Evolutionary conservation across 2,329 filamentous ascomycete species (phyloP).

Genomic region (Eutypa lata): DNA sequence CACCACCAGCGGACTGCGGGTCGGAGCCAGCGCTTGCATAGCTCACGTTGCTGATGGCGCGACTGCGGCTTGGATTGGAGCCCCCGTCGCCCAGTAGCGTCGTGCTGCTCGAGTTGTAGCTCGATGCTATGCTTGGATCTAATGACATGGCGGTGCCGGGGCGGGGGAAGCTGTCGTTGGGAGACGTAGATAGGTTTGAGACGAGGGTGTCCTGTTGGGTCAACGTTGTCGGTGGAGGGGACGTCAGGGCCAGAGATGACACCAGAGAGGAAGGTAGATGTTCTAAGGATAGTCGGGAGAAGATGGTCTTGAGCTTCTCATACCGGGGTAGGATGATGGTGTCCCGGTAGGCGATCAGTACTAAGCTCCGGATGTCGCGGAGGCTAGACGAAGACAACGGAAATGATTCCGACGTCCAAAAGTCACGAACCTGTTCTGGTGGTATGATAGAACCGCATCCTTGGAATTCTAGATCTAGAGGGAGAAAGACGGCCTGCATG

Average conservation of each 20-base stretch:
- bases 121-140: constrained; percentile 68
- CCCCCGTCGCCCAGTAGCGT: constrained; percentile 69
- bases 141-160: constrained; percentile 74
- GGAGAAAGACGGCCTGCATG: constrained; percentile 91
- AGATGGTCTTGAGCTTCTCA: constrained; percentile 83
- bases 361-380: constrained; percentile 84
- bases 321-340: constrained; percentile 84
- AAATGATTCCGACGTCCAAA: constrained; percentile 60
- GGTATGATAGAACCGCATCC: constrained; percentile 79
- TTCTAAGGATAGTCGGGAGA: constrained; percentile 84
- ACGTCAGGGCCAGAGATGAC: constrained; percentile 48
- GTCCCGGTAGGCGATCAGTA: constrained; percentile 85
- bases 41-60: constrained; percentile 83
- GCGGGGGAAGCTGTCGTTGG: constrained; percentile 40
- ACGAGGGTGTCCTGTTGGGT: constrained; percentile 34
- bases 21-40: constrained; percentile 51
- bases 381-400: constrained; percentile 50
- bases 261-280: constrained; percentile 57
- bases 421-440: constrained; percentile 76
- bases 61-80: constrained; percentile 55
- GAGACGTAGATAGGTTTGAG: constrained; percentile 45
- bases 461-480: constrained; percentile 88
- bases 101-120: constrained; percentile 73
- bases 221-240: constrained; percentile 43
- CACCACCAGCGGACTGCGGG: constrained; percentile 24